Conservation (phyloP, 495 filamentous ascomycete genomes). For the Apiosordaria backusii region DNA sequence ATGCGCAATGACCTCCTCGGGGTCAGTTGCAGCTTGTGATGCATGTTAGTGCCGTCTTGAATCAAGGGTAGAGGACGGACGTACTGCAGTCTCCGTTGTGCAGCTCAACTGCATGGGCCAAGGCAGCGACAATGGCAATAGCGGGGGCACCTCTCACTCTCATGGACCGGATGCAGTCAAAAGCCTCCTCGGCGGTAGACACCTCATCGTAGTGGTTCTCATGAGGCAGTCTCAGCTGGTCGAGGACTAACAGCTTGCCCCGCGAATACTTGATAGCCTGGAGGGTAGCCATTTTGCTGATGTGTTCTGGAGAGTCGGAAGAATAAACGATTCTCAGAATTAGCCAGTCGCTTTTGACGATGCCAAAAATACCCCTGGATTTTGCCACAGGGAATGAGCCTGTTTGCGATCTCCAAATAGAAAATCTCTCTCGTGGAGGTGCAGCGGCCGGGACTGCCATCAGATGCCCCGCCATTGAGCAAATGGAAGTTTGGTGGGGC, state of each 20-base stretch:
- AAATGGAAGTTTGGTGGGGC: slow-evolving; percentile 14
- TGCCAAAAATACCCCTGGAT: background rate
- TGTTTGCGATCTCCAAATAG: background rate
- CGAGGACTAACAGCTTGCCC: slow-evolving; percentile 77
- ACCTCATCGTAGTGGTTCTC: slow-evolving; percentile 75
- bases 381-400: slow-evolving; percentile 26
- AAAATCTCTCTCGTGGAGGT: slow-evolving; percentile 7
- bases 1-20: slow-evolving; percentile 60
- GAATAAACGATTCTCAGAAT: background rate
- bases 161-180: slow-evolving; percentile 91
- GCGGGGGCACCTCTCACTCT: slow-evolving; percentile 77
- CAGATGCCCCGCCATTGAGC: slow-evolving; percentile 10
- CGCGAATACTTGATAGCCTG: slow-evolving; percentile 84
- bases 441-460: background rate
- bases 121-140: slow-evolving; percentile 92
- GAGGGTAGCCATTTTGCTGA: slow-evolving; percentile 48
- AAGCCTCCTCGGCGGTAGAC: slow-evolving; percentile 72
- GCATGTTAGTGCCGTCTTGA: background rate
- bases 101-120: slow-evolving; percentile 77
- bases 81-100: slow-evolving; percentile 49
- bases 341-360: background rate
- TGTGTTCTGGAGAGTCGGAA: background rate
- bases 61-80: slow-evolving; percentile 9
- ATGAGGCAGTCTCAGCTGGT: slow-evolving; percentile 89
- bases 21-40: slow-evolving; percentile 28